These are phyloP conservation scores for Collybiopsis luxurians DNA, from an alignment of 768 basidiomycete genomes.

Conservation along the genomic window DNA sequence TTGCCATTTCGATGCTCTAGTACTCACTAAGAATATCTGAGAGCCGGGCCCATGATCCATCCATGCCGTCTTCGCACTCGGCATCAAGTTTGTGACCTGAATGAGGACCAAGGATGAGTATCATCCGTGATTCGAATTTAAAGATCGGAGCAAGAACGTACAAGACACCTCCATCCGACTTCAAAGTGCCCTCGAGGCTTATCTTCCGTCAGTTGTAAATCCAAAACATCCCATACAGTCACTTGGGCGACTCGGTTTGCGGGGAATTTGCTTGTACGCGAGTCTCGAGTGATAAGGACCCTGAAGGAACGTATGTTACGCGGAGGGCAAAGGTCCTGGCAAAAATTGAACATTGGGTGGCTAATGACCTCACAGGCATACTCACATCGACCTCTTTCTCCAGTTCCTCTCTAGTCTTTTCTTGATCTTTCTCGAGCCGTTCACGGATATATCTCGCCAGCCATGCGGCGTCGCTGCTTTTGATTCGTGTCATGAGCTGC, in stretches of 20 bases:
- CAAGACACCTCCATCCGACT: constrained; percentile 67
- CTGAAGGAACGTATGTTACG: constrained; percentile 77
- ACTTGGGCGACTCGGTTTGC: constrained; percentile 67
- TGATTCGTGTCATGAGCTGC: constrained; percentile 38
- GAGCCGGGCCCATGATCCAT: constrained; percentile 57
- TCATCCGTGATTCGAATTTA: constrained; percentile 1
- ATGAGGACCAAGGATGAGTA: constrained; percentile 1
- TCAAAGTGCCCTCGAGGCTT: constrained; percentile 48
- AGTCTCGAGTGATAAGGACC: constrained; percentile 66
- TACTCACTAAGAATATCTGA: constrained; percentile 69
- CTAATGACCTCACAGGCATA: not conserved
- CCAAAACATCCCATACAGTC: constrained; percentile 79
- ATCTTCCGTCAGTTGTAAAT: constrained; percentile 48
- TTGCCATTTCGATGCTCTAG: constrained; percentile 64
- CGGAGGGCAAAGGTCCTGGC: constrained; percentile 60
- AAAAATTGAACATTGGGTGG: not conserved
- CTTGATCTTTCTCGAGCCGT: constrained; percentile 45
- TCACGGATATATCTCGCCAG: constrained; percentile 52
- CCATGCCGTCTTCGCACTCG: constrained; percentile 70
- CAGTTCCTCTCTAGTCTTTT: constrained; percentile 55
- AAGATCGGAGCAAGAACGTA: constrained; percentile 29
- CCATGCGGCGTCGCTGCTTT: constrained; percentile 55
- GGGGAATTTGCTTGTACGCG: constrained; percentile 47
- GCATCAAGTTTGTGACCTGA: constrained; percentile 66
- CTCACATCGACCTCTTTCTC: constrained; percentile 72